These are phyloP conservation scores for Candolleomyces efflorescens DNA, from an alignment of 768 basidiomycete genomes.

Conservation along the genomic window DNA sequence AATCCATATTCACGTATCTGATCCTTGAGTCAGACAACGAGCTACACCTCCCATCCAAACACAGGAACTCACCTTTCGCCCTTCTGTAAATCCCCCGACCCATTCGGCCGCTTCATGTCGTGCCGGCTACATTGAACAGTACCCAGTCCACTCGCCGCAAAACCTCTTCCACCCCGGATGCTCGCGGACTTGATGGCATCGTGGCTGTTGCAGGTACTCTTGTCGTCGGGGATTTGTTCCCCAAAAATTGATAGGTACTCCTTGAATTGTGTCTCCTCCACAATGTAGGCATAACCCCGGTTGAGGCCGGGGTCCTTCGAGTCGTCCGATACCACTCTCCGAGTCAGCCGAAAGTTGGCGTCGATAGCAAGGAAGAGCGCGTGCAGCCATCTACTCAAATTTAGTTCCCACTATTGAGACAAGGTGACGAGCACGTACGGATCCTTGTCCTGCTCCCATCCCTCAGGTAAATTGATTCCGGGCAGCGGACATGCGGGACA, in stretches of 20 bases:
- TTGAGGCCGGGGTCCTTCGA: constrained; percentile 22
- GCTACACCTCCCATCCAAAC: no score
- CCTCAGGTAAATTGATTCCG: constrained; percentile 15
- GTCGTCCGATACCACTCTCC: constrained; percentile 18
- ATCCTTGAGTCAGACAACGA: neutral
- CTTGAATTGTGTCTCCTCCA: constrained; percentile 17
- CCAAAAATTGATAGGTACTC: neutral
- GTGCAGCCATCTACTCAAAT: constrained; percentile 21
- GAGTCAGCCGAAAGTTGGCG: constrained; percentile 27
- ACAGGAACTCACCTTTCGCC: constrained; percentile 24
- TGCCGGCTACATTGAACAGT: constrained; percentile 26
- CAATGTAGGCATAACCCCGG: constrained; percentile 22
- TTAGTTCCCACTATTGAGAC: no score
- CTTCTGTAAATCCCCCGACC: constrained; percentile 28
- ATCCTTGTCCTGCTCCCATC: constrained; percentile 12
- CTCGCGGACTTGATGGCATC: constrained; percentile 17
- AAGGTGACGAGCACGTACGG: neutral
- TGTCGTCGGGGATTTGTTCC: constrained; percentile 10
- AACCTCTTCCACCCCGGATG: constrained; percentile 14
- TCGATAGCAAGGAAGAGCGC: constrained; percentile 24
- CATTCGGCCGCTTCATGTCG: constrained; percentile 22
- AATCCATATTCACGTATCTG: constrained; percentile 27
- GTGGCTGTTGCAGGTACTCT: constrained; percentile 14
- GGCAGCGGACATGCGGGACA: constrained; percentile 19
- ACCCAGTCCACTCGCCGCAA: constrained; percentile 23